Evolutionary conservation across 2,329 filamentous ascomycete genomes (phyloP).

Genomic region (Pezicula rhizophila): DNA sequence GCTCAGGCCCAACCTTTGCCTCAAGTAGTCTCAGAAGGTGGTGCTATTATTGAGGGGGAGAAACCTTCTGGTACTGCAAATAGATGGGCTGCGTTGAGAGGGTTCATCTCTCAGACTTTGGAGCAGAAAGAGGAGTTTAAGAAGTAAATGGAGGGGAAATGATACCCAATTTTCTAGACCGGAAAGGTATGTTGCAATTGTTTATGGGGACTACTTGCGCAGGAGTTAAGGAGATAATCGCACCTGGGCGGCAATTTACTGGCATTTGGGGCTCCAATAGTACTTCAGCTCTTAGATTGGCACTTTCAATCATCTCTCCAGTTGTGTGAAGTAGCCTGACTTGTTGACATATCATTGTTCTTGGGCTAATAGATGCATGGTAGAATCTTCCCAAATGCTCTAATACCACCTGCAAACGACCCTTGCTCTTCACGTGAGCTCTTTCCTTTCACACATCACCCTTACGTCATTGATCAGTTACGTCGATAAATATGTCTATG

Average conservation of each 20-base stretch:
- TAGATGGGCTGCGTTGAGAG: conserved; percentile 75
- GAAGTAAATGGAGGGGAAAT: conserved; percentile 10
- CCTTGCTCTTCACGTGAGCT: conserved; percentile 1
- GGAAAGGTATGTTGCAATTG: neutral
- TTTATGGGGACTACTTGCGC: too few species aligned
- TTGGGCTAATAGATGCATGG: too few species aligned
- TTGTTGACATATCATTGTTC: too few species aligned
- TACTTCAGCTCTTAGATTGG: too few species aligned
- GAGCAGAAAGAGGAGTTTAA: conserved; percentile 77
- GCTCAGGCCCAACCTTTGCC: conserved; percentile 11
- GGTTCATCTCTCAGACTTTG: conserved; percentile 81
- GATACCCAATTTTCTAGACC: neutral
- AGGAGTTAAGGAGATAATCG: too few species aligned
- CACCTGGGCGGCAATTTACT: neutral
- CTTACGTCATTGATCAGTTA: neutral
- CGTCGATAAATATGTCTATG: neutral
- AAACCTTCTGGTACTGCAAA: conserved; percentile 39
- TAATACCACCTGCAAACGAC: too few species aligned
- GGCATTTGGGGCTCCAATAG: neutral
- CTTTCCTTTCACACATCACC: neutral
- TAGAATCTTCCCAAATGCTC: too few species aligned
- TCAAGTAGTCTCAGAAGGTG: conserved; percentile 1
- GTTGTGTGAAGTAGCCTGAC: too few species aligned
- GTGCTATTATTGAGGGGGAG: conserved; percentile 4
- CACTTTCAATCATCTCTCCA: too few species aligned